Conservation (phyloP, 2,329 filamentous ascomycete genomes). For the Fusarium anthophilum region DNA sequence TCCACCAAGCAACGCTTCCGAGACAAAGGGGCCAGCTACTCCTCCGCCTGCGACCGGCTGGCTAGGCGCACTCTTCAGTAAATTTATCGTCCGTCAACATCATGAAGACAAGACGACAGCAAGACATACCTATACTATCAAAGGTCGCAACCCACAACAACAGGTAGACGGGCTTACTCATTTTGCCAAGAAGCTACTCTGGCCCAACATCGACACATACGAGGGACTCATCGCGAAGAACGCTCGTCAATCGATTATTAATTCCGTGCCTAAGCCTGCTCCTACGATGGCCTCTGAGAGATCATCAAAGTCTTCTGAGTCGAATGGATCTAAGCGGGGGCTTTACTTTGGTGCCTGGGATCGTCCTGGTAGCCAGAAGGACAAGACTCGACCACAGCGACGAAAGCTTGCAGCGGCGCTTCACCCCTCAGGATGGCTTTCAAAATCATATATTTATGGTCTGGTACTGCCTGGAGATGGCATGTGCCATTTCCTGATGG, state of each 20-base stretch:
- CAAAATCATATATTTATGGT: slow-evolving; percentile 73
- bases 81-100: slow-evolving; percentile 57
- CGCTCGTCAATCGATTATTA: slow-evolving; percentile 52
- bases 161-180: slow-evolving; percentile 70
- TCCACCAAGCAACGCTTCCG: not conserved
- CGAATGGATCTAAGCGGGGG: slow-evolving; percentile 50
- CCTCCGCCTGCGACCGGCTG: slow-evolving; percentile 49
- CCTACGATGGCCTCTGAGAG: slow-evolving; percentile 31
- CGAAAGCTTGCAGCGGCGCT: slow-evolving; percentile 66
- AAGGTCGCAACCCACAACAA: slow-evolving; percentile 64
- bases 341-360: slow-evolving; percentile 60
- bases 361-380: slow-evolving; percentile 44
- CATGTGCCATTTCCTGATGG: slow-evolving; percentile 71
- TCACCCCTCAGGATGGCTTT: slow-evolving; percentile 71
- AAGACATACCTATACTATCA: slow-evolving; percentile 58
- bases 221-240: slow-evolving; percentile 60
- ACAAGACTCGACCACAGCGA: slow-evolving; percentile 54
- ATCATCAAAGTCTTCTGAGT: slow-evolving; percentile 45
- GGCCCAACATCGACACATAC: slow-evolving; percentile 68
- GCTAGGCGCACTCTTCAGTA: slow-evolving; percentile 67
- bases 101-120: slow-evolving; percentile 49
- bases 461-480: slow-evolving; percentile 72
- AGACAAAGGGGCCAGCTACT: slow-evolving; percentile 11
- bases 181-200: slow-evolving; percentile 69
- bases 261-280: slow-evolving; percentile 40